Conservation (phyloP, 169 alveolate genomes). For the Plasmodium chabaudi region DNA sequence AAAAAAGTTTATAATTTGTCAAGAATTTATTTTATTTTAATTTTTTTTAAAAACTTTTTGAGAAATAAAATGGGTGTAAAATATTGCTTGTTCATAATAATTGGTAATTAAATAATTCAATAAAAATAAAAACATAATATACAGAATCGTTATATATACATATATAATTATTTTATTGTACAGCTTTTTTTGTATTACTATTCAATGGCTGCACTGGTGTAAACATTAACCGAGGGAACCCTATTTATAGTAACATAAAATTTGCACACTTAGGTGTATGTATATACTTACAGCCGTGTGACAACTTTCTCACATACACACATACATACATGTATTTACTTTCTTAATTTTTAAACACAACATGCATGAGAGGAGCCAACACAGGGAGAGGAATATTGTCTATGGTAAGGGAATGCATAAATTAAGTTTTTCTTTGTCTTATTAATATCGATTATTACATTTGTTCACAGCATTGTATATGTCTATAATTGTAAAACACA, state of each 20-base stretch:
- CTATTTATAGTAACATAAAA: constrained; percentile 15
- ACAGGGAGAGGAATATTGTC: constrained; percentile 1
- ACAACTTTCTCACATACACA: background rate
- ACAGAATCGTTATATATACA: background rate
- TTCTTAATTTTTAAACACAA: constrained; percentile 17
- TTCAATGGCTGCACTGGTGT: background rate
- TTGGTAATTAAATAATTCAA: constrained; percentile 11
- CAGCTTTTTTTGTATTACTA: constrained; percentile 1
- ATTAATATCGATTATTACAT: background rate
- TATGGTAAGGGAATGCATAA: constrained; percentile 17
- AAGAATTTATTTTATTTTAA: too few relatives aligned
- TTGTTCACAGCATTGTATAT: background rate
- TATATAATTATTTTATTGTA: background rate
- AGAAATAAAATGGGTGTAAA: background rate
- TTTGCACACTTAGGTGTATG: background rate
- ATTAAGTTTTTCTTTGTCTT: background rate
- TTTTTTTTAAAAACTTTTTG: too few relatives aligned
- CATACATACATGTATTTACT: background rate
- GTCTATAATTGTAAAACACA: background rate
- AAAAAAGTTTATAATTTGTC: too few relatives aligned
- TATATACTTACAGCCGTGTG: background rate
- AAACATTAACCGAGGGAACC: constrained; percentile 3
- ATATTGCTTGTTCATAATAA: constrained; percentile 8
- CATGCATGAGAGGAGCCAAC: constrained; percentile 61
- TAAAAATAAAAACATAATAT: too few relatives aligned